Evolutionary conservation across 257 asterid genomes (phyloP).

Genomic region (Capsicum pubescens): DNA sequence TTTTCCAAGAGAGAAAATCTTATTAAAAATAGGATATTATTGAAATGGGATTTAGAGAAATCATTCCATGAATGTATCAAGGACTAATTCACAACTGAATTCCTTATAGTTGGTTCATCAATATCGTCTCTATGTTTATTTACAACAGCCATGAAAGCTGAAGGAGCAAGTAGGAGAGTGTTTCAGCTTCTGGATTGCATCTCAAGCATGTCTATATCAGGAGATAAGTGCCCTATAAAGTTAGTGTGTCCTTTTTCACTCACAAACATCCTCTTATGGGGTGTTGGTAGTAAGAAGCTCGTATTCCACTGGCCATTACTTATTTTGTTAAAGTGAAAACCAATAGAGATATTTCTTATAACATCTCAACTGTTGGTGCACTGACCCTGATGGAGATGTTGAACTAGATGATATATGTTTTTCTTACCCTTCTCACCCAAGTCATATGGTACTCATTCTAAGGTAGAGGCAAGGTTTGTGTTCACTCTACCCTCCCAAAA

Average conservation of each 20-base stretch:
- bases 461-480: no score
- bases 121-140: slow-evolving; percentile 68
- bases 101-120: slow-evolving; percentile 71
- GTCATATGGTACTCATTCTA: no score
- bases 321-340: background rate
- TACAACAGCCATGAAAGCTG: slow-evolving; percentile 82
- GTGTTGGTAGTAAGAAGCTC: background rate
- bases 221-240: slow-evolving; percentile 74
- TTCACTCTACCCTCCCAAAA: no score
- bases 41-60: background rate
- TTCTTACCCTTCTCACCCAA: no score
- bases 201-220: slow-evolving; percentile 69
- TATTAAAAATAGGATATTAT: background rate
- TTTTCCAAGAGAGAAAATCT: background rate
- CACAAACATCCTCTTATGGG: no score
- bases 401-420: slow-evolving; percentile 50
- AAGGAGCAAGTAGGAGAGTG: slow-evolving; percentile 90
- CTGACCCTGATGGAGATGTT: slow-evolving; percentile 72
- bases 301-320: background rate
- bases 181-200: slow-evolving; percentile 74
- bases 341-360: background rate
- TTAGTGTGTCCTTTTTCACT: slow-evolving; percentile 37
- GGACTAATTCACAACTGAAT: background rate
- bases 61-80: background rate
- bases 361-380: slow-evolving; percentile 32